Conservation (phyloP, 495 filamentous ascomycete genomes). For the Penicillium coprophilum region DNA sequence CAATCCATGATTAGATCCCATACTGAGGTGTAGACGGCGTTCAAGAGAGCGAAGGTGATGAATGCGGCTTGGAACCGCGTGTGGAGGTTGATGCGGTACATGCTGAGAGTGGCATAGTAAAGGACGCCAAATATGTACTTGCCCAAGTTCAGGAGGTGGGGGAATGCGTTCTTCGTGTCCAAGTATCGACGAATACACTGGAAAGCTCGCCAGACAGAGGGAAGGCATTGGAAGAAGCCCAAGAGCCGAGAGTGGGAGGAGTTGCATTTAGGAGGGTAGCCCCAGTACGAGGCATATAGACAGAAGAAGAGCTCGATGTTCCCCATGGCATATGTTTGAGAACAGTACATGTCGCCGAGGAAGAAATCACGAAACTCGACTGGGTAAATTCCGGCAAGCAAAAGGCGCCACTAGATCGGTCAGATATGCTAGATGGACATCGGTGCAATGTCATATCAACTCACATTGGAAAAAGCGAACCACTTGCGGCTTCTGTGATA, state of each 20-base stretch:
- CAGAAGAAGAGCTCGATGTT: slow-evolving; percentile 95
- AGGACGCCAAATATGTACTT: slow-evolving; percentile 89
- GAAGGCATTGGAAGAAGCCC: slow-evolving; percentile 82
- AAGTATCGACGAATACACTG: slow-evolving; percentile 89
- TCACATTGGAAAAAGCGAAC: slow-evolving; percentile 80
- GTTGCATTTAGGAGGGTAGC: slow-evolving; percentile 72
- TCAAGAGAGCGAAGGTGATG: slow-evolving; percentile 74
- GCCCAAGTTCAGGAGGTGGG: slow-evolving; percentile 86
- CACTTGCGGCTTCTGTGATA: slow-evolving; percentile 78
- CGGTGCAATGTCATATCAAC: slow-evolving; percentile 31
- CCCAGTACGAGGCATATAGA: slow-evolving; percentile 77
- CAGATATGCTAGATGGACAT: slow-evolving; percentile 13
- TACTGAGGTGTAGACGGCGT: slow-evolving; percentile 78
- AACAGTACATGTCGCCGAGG: slow-evolving; percentile 96
- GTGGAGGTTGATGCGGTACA: slow-evolving; percentile 73
- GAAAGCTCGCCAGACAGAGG: slow-evolving; percentile 81
- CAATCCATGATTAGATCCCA: slow-evolving; percentile 99
- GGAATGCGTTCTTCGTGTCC: slow-evolving; percentile 84
- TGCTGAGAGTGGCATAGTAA: slow-evolving; percentile 69
- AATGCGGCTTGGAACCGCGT: slow-evolving; percentile 63
- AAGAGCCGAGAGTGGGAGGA: slow-evolving; percentile 79
- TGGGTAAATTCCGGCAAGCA: slow-evolving; percentile 82
- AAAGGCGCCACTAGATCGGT: slow-evolving; percentile 68
- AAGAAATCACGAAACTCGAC: slow-evolving; percentile 99
- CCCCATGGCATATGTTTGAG: slow-evolving; percentile 82